Evolutionary conservation across 352 stramenopile species (phyloP), one percentile per base, ranked within the genome.

Genomic region (Globisporangium cystogenes): DNA sequence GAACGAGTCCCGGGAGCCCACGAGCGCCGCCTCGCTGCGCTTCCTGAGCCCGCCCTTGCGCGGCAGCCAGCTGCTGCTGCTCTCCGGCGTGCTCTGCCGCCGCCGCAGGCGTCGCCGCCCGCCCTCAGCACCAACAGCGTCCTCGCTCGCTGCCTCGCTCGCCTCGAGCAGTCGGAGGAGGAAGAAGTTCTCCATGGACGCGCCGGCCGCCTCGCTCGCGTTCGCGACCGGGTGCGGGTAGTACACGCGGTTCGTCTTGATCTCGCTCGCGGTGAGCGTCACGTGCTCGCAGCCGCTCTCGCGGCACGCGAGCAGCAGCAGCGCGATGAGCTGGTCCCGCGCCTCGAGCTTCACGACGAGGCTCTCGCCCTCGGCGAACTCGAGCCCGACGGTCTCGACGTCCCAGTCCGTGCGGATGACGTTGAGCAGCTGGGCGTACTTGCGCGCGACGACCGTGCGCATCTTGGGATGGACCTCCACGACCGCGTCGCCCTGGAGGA

Each of bases 381-480:
- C 73, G 27, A 90, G 59, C n/a, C 76, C 57, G 24, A 87, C 70
- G 2, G 64, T 85, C 48, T 80, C 62, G 24, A 57, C 47, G 43
- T 88, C 74, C 69, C 65, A 86, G 16, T 82, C 73, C 0, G 74
- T 68, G 12, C 64, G 75, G 16, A 90, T 65, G 6, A 90, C 70
- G 3, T 59, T 61, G 20, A 83, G 37, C 21, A 90, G 49, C 42
- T 72, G 64, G 11, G 49, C 70, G 46, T 86, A 90, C 4, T 71
- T 74, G n/a, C 77, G 71, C 3, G 64, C 64, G 48, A 90, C 67
- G 8, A 88, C 72, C 7, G 64, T 75, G 49, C 74, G 70, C 57
- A 74, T 68, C 33, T 69, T 80, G n/a, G 67, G 67, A 40, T 87
- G 80, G 51, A 86, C 72, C 55, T 88, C 80, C 47, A 90, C 62